Base-by-base conservation (phyloP, 208 protist species). In the Acanthamoeba rhysodes region DNA sequence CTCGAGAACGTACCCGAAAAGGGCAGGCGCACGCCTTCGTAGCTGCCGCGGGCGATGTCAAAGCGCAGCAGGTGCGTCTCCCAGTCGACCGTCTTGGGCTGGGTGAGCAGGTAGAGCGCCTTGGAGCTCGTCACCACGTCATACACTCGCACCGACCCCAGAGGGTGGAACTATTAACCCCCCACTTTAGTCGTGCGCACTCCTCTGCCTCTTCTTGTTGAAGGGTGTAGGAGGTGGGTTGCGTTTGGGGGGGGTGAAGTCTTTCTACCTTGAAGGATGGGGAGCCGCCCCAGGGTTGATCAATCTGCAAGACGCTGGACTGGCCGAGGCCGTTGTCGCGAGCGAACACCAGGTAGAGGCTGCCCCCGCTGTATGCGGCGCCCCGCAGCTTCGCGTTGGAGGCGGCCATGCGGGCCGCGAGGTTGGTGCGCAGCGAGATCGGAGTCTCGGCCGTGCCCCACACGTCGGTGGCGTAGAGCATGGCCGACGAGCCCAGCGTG, bases 11-110 rank as follows among this genome's bases (percentile, higher is more conserved):
- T 18, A 72, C 64, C 64, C 1, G 64, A 72, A n/a, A 72, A 72
- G 22, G 64, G 64, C 64, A 72, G n/a, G n/a, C 22, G n/a, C 9
- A 72, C 64, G 64, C 64, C n/a, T 20, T 1, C 9, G n/a, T 37
- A 34, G 64, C 27, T 72, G n/a, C 64, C 64, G 34, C 64, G 64
- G n/a, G n/a, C 22, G n/a, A 72, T 4, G 5, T 72, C 64, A 34
- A 72, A 72, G 64, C 64, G 64, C 64, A 72, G n/a, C n/a, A 72
- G n/a, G n/a, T 34, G 22, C n/a, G n/a, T 72, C 64, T 72, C 64
- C 64, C n/a, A 37, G n/a, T 72, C 64, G 64, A 72, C 64, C 64
- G 64, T 72, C 64, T 34, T 72, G 9, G n/a, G 64, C 5, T 72
- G 64, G 64, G 14, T 72, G 4, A 72, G 64, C 64, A 72, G 6